These are phyloP conservation scores for Pythium periplocum DNA, from an alignment of 352 stramenopile species.

Conservation along the genomic window DNA sequence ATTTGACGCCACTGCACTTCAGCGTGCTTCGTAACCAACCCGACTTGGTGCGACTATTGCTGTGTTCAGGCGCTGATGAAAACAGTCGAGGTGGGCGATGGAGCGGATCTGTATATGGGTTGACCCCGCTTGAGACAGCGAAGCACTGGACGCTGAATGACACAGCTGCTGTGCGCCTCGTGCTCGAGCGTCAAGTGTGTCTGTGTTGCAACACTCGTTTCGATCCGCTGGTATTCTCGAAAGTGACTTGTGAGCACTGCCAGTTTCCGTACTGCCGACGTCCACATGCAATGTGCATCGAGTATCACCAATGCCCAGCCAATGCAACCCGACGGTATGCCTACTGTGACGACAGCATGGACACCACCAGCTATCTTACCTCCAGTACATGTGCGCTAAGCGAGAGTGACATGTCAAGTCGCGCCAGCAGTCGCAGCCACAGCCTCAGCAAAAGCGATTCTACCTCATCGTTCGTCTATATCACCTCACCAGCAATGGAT, in stretches of 20 bases:
- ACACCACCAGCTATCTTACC: no score
- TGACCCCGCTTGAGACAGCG: constrained; percentile 56
- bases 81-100: constrained; percentile 25
- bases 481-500: constrained; percentile 27
- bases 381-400: no score
- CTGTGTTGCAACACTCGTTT: constrained; percentile 78
- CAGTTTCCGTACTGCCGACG: constrained; percentile 52
- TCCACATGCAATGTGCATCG: constrained; percentile 40
- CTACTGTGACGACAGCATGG: no score
- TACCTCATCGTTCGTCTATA: constrained; percentile 44
- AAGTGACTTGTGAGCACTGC: constrained; percentile 45
- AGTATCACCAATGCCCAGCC: constrained; percentile 60
- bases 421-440: constrained; percentile 7
- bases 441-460: constrained; percentile 33
- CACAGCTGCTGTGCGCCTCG: constrained; percentile 50
- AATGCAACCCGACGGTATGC: no score
- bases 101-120: constrained; percentile 21
- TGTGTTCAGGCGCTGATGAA: constrained; percentile 43
- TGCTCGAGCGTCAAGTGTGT: constrained; percentile 71
- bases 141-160: constrained; percentile 63
- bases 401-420: no score
- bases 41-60: constrained; percentile 63
- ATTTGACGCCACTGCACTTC: constrained; percentile 74
- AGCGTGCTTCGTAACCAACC: constrained; percentile 72
- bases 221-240: constrained; percentile 49